Percentiles rank a stretch among this genome's conserved stretches.
These are phyloP conservation scores for Colletotrichum sp. DNA, from an alignment of 2,329 filamentous ascomycete genomes.

Conservation along the genomic window DNA sequence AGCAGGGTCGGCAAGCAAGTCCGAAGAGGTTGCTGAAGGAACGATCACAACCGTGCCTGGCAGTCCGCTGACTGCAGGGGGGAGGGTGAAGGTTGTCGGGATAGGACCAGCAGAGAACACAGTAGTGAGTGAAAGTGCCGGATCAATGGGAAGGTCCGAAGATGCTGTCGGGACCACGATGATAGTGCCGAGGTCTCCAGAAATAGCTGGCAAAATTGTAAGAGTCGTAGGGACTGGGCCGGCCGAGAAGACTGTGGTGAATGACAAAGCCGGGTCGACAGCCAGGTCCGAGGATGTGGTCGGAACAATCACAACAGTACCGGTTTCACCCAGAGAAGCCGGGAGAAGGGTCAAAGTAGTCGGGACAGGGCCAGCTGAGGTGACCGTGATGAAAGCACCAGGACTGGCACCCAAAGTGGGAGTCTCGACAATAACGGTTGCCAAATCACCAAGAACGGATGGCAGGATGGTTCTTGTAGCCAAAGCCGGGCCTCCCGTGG, in stretches of 20 bases:
- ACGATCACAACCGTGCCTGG: background rate
- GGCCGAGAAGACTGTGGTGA: background rate
- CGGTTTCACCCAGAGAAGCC: background rate
- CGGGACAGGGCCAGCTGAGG: background rate
- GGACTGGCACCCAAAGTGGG: background rate
- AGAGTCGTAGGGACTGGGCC: background rate
- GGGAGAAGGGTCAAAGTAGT: background rate
- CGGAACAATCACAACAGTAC: background rate
- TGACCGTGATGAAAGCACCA: background rate
- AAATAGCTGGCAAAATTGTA: background rate
- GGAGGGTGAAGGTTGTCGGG: background rate
- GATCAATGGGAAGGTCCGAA: background rate
- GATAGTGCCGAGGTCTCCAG: background rate
- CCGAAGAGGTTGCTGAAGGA: background rate
- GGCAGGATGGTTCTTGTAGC: background rate
- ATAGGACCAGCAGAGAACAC: background rate
- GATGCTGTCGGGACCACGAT: background rate
- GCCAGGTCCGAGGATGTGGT: background rate
- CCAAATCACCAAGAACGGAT: background rate
- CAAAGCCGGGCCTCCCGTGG: background rate
- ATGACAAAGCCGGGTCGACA: background rate
- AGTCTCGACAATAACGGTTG: background rate
- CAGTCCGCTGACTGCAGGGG: background rate
- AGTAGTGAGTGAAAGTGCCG: background rate
- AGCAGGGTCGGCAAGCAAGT: background rate